Evolutionary conservation across 768 basidiomycete species (phyloP), one percentile per base, ranked within the genome.

Genomic region (Trametes sanguinea): DNA sequence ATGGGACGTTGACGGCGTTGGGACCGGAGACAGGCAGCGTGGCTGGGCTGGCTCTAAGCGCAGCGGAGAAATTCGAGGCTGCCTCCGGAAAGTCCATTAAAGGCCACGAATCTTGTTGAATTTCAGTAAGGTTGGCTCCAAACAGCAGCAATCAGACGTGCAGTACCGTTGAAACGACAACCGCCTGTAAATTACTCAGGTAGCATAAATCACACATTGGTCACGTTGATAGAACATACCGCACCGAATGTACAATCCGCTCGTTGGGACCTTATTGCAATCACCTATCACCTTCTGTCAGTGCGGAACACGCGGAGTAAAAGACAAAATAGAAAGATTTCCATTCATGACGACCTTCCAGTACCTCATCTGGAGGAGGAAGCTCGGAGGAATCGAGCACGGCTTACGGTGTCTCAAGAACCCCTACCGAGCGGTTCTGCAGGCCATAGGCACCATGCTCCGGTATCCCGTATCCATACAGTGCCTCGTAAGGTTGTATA

Each of bases 331-430:
- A 6, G 9, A 10, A 22, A 33, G 45, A 13, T 30, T 22, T 10
- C 22, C 35, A 48, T 1, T 22, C 13, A 14, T 13, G 44, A 27
- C 3, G 29, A 8, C n/a, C 17, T 48, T 2, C 35, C 14, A 45
- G 57, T 30, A 44, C 9, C 30, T 14, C 33, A 13, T 43, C 51
- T 40, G 44, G 57, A 44, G 61, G 61, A 62, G 55, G 55, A 62
- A 47, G 56, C 33, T 62, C 61, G 61, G 61, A 17, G 61, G 43
- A 62, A 57, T 47, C 29, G 37, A 35, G 33, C 43, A n/a, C 22
- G 51, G 32, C 55, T 57, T 57, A 57, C 61, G 27, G 44, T 62
- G 22, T 51, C 42, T 51, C 51, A 35, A 57, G 50, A 62, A 52
- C 30, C 48, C 22, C n/a, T 22, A n/a, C 22, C 22, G 33, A 22